Base-by-base conservation (phyloP, 768 basidiomycete genomes). In the Suillus sp. region DNA sequence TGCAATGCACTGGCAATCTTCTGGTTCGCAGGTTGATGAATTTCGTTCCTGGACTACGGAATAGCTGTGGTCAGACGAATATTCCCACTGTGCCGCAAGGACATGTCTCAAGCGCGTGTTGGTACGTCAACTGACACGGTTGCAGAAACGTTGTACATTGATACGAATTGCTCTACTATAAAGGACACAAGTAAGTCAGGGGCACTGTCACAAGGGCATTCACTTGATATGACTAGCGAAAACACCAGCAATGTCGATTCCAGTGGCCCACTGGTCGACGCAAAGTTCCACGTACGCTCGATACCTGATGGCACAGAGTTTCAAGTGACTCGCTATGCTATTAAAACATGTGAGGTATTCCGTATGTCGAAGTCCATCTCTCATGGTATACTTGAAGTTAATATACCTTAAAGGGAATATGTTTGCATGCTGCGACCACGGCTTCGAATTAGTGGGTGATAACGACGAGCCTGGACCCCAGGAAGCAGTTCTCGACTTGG, bases 311-410 rank as follows among this genome's bases (percentile, higher is more conserved):
- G 76, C 34, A 73, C 79, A 34, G 74, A 74, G 45, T 89, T 87
- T 72, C 67, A 71, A 1, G 88, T 86, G 62, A 78, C 77, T 66
- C 82, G 82, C 47, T 68, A 75, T 42, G 81, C 81, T 25, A 75
- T 91, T 64, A 72, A 74, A 54, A 79, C 75, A 59, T 90, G 88
- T 69, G 81, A 85, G 68, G 83, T 90, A 63, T 91, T 91, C 67
- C 77, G 89, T 89, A 74, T 62, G 86, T 75, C 22, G 18, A 51
- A 40, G 38, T 67, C 59, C 34, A 27, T 5, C 56, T 48, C 38
- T 32, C 22, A 35, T n/a, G 4, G 10, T 53, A n/a, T 32, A 22
- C 34, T 20, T 13, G 37, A 16, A 38, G 4, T 20, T 40, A 27
- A 57, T 40, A 11, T 42, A 27, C 25, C 57, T 64, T 70, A 13